A percentile compares a stretch with the other conserved stretches of the same genome.
Conservation (phyloP, 192 early-diverging fungal species). For the Gonapodya prolifera region DNA sequence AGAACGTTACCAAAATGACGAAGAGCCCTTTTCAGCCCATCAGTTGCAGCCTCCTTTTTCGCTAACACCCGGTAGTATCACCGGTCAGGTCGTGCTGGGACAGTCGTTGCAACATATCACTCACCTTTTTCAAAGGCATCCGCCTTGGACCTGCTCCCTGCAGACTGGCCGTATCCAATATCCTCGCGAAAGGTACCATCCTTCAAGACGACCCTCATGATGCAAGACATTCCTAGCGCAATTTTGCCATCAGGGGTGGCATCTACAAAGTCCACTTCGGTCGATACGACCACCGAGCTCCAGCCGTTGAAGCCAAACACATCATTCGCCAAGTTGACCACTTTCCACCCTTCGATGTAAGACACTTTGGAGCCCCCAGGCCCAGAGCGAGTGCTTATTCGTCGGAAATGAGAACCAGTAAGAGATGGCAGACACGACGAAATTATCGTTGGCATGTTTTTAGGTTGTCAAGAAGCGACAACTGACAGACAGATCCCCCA, state of each 20-base stretch:
- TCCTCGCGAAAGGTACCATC: constrained; percentile 87
- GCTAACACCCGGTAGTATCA: constrained; percentile 26
- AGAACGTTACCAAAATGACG: constrained; percentile 73
- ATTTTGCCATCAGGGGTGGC: constrained; percentile 15
- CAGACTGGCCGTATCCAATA: constrained; percentile 71
- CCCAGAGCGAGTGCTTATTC: constrained; percentile 33
- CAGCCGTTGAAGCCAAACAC: constrained; percentile 95
- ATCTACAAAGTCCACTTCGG: constrained; percentile 63
- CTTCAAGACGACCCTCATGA: constrained; percentile 68
- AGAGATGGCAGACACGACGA: no score
- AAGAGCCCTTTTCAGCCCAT: constrained; percentile 79
- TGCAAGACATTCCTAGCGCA: constrained; percentile 57
- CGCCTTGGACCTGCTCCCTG: constrained; percentile 62
- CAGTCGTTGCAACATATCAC: background rate
- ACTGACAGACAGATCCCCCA: no score
- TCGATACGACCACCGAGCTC: constrained; percentile 57
- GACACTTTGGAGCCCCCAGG: constrained; percentile 53
- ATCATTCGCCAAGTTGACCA: constrained; percentile 78
- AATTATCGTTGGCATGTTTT: no score
- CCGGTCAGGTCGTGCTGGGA: background rate
- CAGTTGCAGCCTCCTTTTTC: constrained; percentile 82
- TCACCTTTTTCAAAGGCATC: constrained; percentile 71
- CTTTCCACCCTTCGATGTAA: constrained; percentile 76
- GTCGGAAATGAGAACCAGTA: background rate
- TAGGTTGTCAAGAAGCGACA: no score